Percentiles rank a stretch among this genome's conserved stretches.
Evolutionary conservation across 495 filamentous ascomycete genomes (phyloP).

Genomic region (Penicillium psychrofluorescens): DNA sequence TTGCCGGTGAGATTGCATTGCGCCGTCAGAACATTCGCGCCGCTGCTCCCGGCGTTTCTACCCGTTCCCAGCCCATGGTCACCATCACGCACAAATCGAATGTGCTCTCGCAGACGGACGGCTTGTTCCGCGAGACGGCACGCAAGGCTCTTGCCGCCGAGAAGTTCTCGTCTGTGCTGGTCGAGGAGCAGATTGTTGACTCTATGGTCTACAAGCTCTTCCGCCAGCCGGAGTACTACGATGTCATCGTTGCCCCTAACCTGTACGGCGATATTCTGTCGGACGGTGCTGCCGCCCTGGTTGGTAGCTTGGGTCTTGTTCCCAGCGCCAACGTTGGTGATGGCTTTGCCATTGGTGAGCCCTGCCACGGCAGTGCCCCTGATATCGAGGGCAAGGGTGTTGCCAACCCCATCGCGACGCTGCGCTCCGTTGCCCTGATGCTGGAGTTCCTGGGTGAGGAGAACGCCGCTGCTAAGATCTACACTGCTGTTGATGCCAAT

Average conservation of each 20-base stretch:
- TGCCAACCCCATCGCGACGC: constrained; percentile 92
- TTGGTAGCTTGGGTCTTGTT: constrained; percentile 88
- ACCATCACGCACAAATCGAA: constrained; percentile 99
- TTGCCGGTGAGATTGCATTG: constrained; percentile 90
- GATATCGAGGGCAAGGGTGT: constrained; percentile 91
- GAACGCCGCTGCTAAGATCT: constrained; percentile 79
- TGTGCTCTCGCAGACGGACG: constrained; percentile 93
- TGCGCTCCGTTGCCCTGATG: constrained; percentile 88
- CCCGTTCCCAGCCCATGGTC: constrained; percentile 66
- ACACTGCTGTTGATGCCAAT: constrained; percentile 86
- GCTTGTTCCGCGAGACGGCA: constrained; percentile 81
- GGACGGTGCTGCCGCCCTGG: constrained; percentile 90
- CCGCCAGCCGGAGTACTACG: constrained; percentile 87
- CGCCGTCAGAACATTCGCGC: constrained; percentile 74
- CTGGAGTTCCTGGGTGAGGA: constrained; percentile 88
- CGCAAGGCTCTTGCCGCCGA: constrained; percentile 58
- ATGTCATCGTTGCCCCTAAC: constrained; percentile 97
- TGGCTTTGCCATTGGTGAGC: constrained; percentile 92
- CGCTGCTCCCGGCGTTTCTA: constrained; percentile 33
- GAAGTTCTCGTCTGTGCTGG: constrained; percentile 52
- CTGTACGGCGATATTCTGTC: constrained; percentile 96
- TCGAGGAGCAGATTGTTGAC: constrained; percentile 98
- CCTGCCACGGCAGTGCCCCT: constrained; percentile 92
- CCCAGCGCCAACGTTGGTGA: constrained; percentile 96
- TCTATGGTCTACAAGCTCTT: constrained; percentile 99